Conservation (phyloP, 352 stramenopile species). For the Aphanomyces cochlioides region DNA sequence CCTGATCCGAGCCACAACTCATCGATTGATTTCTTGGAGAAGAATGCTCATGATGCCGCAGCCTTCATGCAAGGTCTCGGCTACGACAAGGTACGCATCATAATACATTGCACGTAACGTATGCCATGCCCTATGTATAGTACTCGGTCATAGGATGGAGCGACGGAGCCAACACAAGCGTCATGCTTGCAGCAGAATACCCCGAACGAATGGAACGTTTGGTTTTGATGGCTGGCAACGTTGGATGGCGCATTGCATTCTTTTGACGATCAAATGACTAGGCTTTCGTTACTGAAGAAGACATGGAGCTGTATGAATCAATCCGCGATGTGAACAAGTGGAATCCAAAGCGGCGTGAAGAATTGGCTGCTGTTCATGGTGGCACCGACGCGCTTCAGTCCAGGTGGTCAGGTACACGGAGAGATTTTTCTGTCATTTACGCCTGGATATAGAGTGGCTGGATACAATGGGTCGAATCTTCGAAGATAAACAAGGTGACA, state of each 20-base stretch:
- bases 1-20: conserved; percentile 50
- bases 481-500: conserved; percentile 51
- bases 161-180: conserved; percentile 67
- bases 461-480: conserved; percentile 16
- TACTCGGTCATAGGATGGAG: conserved; percentile 75
- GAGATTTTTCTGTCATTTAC: neutral
- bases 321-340: conserved; percentile 52
- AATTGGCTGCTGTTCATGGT: conserved; percentile 15
- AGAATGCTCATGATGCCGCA: conserved; percentile 65
- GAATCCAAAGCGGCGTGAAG: conserved; percentile 26
- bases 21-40: conserved; percentile 55
- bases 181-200: conserved; percentile 62
- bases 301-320: conserved; percentile 54
- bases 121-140: conserved; percentile 26
- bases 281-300: conserved; percentile 72
- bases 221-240: conserved; percentile 76
- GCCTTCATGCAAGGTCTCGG: conserved; percentile 54
- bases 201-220: conserved; percentile 65
- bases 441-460: conserved; percentile 17
- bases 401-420: conserved; percentile 11
- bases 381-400: conserved; percentile 4
- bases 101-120: neutral
- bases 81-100: conserved; percentile 44
- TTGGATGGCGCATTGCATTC: conserved; percentile 31
- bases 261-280: conserved; percentile 24